phyloP scores from a whole-genome alignment of 208 protist species.

The Lotmaria passim region DNA sequence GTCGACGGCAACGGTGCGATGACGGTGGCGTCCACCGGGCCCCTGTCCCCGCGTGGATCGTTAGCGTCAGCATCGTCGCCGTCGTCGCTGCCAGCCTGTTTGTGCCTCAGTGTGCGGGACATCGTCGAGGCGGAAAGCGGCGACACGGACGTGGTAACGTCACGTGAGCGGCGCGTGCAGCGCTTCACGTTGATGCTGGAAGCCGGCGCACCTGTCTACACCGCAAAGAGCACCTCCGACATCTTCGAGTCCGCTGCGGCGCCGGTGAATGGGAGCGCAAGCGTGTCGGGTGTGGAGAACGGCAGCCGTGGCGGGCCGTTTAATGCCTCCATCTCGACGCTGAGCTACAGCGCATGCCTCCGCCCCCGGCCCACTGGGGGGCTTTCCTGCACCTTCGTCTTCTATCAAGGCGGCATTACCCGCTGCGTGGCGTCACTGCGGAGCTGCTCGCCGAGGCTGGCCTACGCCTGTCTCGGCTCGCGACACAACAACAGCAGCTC shows the following conservation, averaged over 20 bases:
- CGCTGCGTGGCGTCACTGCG: constrained; percentile 36
- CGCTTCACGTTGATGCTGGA: constrained; percentile 30
- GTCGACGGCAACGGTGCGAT: background rate
- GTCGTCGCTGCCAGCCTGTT: constrained; percentile 1
- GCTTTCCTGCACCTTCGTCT: constrained; percentile 29
- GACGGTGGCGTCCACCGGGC: background rate
- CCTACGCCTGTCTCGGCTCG: background rate
- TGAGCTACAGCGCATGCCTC: background rate
- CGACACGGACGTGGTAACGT: constrained; percentile 34
- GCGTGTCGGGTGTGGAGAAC: background rate
- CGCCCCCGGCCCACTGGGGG: background rate
- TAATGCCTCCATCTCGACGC: background rate
- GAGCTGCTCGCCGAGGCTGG: constrained; percentile 17
- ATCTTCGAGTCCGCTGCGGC: constrained; percentile 1
- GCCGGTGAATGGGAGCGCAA: background rate
- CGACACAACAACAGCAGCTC: constrained; percentile 17
- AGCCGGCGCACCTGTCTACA: constrained; percentile 23
- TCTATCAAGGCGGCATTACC: constrained; percentile 45
- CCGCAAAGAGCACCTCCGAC: constrained; percentile 9
- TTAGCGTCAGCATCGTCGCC: background rate
- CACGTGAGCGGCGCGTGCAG: constrained; percentile 44
- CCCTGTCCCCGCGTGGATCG: no score
- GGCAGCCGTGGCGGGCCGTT: background rate
- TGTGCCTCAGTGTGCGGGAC: constrained; percentile 36
- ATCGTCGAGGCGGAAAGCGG: constrained; percentile 25